Evolutionary conservation across 1,139 yeast genomes (phyloP), one percentile per base, ranked within the genome.

Genomic region (Wickerhamomyces sp.): DNA sequence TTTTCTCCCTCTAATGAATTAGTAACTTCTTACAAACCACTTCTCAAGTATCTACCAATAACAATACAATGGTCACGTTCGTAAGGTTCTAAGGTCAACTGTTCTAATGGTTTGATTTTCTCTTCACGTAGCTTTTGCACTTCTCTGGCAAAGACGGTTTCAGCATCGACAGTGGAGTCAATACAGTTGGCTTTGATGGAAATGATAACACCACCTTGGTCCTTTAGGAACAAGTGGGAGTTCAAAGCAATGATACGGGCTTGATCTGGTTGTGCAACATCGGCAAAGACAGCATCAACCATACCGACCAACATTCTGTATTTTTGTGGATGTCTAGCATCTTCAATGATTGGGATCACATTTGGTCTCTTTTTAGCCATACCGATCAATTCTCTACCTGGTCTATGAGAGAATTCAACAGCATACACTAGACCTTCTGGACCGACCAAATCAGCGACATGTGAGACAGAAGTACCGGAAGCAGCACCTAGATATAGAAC

Each of bases 311-410:
- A 79, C 97, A 92, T 92, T 76, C 98, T 84, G 82, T 92, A 92
- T 71, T 94, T 92, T 68, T 92, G 98, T 59, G 98, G 98, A 72
- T 92, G 98, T 77, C 98, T 92, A 55, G 98, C 98, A 73, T 92
- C 98, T 71, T 92, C 98, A 66, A 92, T 90, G 67, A 92, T 92
- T 60, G 98, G 98, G 54, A 94, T 87, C 44, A 92, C 95, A 65
- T 92, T 92, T 53, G 98, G 97, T 80, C 98, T 87, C 94, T 92
- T 92, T 81, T 92, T 92, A 65, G 98, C 98, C 98, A 92, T 92
- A 61, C 95, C 88, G 63, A 94, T 90, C 70, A 92, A 80, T 70
- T 92, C 98, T 78, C 98, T 86, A 66, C 98, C 98, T 60, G 97
- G 96, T 78, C 98, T 85, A 78, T 92, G 98, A 49, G 97, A 89